Evolutionary conservation across 305 asterid genomes (phyloP).

Genomic region (Rubia balearica): DNA sequence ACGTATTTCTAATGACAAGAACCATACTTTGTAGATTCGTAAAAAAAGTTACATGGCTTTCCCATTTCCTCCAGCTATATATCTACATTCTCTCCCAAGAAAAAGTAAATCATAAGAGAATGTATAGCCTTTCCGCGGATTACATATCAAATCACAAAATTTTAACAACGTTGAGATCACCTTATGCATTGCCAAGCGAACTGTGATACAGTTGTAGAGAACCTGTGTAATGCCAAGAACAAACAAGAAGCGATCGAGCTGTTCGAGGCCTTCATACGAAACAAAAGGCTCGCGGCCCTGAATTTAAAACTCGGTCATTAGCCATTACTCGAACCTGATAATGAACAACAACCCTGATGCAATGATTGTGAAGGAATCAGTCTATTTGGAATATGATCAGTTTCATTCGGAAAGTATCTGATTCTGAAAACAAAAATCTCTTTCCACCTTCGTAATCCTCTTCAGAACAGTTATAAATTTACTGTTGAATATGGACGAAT

Average conservation of each 20-base stretch:
- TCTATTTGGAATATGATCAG: conserved; percentile 42
- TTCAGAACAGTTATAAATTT: conserved; percentile 66
- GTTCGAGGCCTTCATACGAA: conserved; percentile 85
- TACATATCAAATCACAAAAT: too few species aligned
- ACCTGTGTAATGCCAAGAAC: conserved; percentile 85
- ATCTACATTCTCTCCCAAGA: conserved; percentile 37
- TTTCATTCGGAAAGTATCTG: conserved; percentile 28
- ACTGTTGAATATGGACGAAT: conserved; percentile 72
- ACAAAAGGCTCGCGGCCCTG: conserved; percentile 90
- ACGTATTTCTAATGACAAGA: background rate
- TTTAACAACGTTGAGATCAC: too few species aligned
- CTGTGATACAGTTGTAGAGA: conserved; percentile 59
- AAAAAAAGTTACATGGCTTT: conserved; percentile 50
- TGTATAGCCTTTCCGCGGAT: too few species aligned
- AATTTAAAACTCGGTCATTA: conserved; percentile 1
- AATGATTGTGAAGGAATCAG: conserved; percentile 27
- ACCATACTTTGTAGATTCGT: conserved; percentile 43
- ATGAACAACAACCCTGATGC: conserved; percentile 23
- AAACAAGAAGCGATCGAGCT: conserved; percentile 79
- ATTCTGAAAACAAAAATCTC: conserved; percentile 26
- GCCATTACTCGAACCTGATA: background rate
- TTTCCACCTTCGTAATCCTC: conserved; percentile 36
- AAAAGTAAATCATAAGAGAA: conserved; percentile 2
- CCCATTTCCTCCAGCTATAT: conserved; percentile 98
- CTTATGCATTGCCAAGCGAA: conserved; percentile 31